These are phyloP conservation scores for Ceratobasidium sp. DNA, from an alignment of 1,284 basidiomycete genomes.

Conservation along the genomic window DNA sequence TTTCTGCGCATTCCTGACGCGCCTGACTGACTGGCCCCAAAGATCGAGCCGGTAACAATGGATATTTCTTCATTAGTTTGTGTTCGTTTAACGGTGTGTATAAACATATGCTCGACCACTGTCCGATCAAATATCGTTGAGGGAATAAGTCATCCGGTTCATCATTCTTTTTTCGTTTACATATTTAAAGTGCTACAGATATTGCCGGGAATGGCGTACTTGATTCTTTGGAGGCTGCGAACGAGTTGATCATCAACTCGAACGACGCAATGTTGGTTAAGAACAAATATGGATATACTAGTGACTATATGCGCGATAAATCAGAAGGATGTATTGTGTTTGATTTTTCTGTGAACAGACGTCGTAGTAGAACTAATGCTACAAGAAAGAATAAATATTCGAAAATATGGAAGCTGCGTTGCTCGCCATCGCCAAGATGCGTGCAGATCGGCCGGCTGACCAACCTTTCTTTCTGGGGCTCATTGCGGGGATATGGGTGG, in stretches of 20 bases:
- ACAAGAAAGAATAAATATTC: no score
- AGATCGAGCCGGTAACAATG: no score
- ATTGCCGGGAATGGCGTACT: slow-evolving; percentile 55
- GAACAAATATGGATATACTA: slow-evolving; percentile 55
- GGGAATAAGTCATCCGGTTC: no score
- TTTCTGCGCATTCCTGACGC: no score
- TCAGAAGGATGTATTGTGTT: neutral
- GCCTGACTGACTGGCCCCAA: no score
- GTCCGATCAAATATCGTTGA: no score
- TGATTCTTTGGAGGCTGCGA: slow-evolving; percentile 53
- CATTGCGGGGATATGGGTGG: slow-evolving; percentile 43
- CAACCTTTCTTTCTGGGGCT: slow-evolving; percentile 28
- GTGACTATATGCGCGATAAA: slow-evolving; percentile 48
- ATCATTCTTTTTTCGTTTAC: no score
- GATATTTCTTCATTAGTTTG: no score
- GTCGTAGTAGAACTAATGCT: no score
- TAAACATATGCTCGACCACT: no score
- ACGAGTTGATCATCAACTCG: slow-evolving; percentile 53
- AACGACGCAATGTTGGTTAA: slow-evolving; percentile 51
- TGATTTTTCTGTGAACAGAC: slow-evolving; percentile 46
- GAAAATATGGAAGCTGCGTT: neutral
- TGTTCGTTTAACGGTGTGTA: no score
- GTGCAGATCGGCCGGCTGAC: slow-evolving; percentile 2
- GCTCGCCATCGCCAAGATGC: neutral
- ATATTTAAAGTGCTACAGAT: no score